Base-by-base conservation (phyloP, 768 basidiomycete genomes). In the Hypsizygus marmoreus region DNA sequence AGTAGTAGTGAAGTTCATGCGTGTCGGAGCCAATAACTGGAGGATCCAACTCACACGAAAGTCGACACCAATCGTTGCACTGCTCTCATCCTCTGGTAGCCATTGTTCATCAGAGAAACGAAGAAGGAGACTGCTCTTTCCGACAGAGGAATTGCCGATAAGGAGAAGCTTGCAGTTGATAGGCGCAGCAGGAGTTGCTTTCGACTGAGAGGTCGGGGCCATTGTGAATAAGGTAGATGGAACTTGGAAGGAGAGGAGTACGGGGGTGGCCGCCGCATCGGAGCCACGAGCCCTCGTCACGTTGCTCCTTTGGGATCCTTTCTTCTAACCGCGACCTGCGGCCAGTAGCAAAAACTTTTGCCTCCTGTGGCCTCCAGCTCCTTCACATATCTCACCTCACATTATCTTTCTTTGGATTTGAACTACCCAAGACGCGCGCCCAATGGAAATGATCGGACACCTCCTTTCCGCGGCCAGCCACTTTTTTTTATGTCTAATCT, bases 81-180 rank as follows among this genome's bases (percentile, higher is more conserved):
- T 89, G 36, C 84, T 82, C 67, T 94, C 92, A 60, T 95, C 93
- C 63, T 91, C 88, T 6, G 90, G 85, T 14, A 97, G 70, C 86
- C 94, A 97, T 57, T 91, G 89, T 68, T 95, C 90, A 62, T 97
- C 95, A 2, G 94, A 94, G 73, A 97, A 98, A n/a, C 95, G 80
- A 7, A 98, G 72, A 3, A 98, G 66, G 11, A 98, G 73, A 56
- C 91, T 93, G 51, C 88, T 91, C 75, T 94, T 91, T 56, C 95
- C 95, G 12, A 98, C 95, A 3, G 88, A 90, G 8, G 88, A 87
- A 60, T 91, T 91, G 26, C 89, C 89, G 39, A 92, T 92, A 24
- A 93, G 74, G 7, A 93, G 77, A 2, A 93, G 76, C 67, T 93
- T 93, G 63, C 86, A 82, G 44, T 91, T 92, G 33, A 88, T 73